Conservation (phyloP, 2,329 filamentous ascomycete species). For the Zymoseptoria tritici region DNA sequence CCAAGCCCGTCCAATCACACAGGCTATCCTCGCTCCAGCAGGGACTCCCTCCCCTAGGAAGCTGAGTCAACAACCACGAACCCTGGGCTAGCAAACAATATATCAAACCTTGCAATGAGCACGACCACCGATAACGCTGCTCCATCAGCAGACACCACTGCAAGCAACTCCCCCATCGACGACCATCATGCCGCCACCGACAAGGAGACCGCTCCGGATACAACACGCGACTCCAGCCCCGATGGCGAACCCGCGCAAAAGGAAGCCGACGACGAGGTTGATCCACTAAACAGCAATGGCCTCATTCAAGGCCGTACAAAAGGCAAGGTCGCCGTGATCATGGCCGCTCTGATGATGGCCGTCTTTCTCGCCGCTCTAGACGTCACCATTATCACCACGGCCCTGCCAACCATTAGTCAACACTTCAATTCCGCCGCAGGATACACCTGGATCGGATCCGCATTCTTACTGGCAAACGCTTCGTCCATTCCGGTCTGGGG, state of each 20-base stretch:
- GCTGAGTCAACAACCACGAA: neutral
- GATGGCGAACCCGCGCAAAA: conserved; percentile 11
- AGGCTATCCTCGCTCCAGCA: neutral
- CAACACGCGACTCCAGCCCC: conserved; percentile 7
- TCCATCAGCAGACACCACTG: neutral
- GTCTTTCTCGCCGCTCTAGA: conserved; percentile 54
- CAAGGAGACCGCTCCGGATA: neutral
- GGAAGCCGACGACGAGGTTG: conserved; percentile 14
- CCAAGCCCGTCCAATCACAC: neutral
- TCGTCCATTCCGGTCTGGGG: conserved; percentile 23
- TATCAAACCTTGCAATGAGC: neutral
- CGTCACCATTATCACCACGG: conserved; percentile 32
- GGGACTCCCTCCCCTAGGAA: neutral
- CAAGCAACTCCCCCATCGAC: neutral
- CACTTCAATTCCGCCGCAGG: conserved; percentile 46
- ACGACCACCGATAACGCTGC: neutral
- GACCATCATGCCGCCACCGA: neutral
- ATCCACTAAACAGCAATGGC: conserved; percentile 9
- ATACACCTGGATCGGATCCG: conserved; percentile 48
- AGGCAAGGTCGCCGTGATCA: conserved; percentile 41
- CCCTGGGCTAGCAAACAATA: neutral
- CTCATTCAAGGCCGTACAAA: conserved; percentile 24
- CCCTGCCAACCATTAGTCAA: conserved; percentile 14
- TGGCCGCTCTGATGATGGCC: conserved; percentile 45
- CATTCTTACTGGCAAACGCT: conserved; percentile 43